Evolutionary conservation across 169 alveolate genomes (phyloP).

Genomic region (Plasmodium knowlesi): DNA sequence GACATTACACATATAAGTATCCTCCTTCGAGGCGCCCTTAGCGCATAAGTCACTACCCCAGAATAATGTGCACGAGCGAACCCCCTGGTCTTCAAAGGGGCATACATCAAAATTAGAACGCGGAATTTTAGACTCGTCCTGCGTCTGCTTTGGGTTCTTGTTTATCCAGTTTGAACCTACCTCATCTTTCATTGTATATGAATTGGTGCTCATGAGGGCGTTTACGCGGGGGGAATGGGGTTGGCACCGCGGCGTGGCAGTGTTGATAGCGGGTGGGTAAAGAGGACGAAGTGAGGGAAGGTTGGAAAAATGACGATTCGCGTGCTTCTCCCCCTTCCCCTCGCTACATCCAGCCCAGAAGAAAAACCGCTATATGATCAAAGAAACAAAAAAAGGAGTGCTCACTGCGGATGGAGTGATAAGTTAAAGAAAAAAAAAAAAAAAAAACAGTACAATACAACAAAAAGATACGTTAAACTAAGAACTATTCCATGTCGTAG

Average conservation of each 20-base stretch:
- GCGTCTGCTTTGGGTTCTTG: not conserved
- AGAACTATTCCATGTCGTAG: not conserved
- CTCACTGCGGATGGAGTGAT: not conserved
- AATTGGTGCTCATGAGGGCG: not conserved
- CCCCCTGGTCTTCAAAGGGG: not conserved
- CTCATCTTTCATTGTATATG: slow-evolving; percentile 65
- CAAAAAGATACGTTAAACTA: not conserved
- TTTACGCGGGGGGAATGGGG: not conserved
- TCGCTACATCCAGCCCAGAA: not conserved
- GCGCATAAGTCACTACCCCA: not conserved
- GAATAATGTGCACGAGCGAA: not conserved
- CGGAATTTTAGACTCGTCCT: not conserved
- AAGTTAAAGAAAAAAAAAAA: not conserved
- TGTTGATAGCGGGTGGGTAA: not conserved
- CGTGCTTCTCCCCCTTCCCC: not conserved
- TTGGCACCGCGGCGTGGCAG: not conserved
- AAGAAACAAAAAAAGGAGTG: not conserved
- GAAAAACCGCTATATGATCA: not conserved
- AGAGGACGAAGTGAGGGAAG: not conserved
- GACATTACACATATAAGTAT: not conserved
- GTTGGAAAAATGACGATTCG: not conserved
- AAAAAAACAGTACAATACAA: not conserved
- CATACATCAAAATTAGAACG: not conserved
- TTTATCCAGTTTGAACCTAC: not conserved
- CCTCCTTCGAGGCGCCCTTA: not conserved